Evolutionary conservation across 208 protist species (phyloP).

Genomic region (Polymyxa betae): DNA sequence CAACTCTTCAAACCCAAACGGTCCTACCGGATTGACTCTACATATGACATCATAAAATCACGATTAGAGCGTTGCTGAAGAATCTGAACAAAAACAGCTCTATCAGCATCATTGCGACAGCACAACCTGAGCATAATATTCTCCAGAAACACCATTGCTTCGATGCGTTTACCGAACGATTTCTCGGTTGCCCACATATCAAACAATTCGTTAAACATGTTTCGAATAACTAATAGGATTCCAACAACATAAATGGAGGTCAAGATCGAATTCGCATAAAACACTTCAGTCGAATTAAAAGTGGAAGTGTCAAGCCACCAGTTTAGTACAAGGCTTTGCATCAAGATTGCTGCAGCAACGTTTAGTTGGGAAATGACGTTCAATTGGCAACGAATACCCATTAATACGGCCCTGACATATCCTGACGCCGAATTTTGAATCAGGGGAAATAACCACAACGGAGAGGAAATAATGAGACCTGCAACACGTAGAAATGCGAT

Average conservation of each 20-base stretch:
- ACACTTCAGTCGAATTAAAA: not conserved
- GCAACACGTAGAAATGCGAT: not conserved
- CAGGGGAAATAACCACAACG: slow-evolving; percentile 1
- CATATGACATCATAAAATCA: not conserved
- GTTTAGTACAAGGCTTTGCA: not conserved
- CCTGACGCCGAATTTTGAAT: not conserved
- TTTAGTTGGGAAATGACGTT: not conserved
- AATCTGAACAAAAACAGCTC: not conserved
- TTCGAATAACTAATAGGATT: not conserved
- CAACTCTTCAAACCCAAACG: not conserved
- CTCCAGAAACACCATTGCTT: slow-evolving; percentile 4
- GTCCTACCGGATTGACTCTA: not conserved
- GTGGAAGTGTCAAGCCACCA: slow-evolving; percentile 8
- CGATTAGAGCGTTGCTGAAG: too few relatives aligned
- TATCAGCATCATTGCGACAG: not conserved
- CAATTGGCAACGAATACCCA: not conserved
- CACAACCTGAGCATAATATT: not conserved
- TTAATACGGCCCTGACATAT: not conserved
- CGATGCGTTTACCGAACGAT: slow-evolving; percentile 35
- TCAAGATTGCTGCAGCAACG: not conserved
- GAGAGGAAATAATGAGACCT: not conserved
- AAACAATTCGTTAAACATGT: not conserved
- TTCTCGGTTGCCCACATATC: slow-evolving; percentile 39
- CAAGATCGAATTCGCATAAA: not conserved
- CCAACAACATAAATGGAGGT: not conserved